Base-by-base conservation (phyloP, 2,329 filamentous ascomycete genomes). In the Fusarium armeniacum region DNA sequence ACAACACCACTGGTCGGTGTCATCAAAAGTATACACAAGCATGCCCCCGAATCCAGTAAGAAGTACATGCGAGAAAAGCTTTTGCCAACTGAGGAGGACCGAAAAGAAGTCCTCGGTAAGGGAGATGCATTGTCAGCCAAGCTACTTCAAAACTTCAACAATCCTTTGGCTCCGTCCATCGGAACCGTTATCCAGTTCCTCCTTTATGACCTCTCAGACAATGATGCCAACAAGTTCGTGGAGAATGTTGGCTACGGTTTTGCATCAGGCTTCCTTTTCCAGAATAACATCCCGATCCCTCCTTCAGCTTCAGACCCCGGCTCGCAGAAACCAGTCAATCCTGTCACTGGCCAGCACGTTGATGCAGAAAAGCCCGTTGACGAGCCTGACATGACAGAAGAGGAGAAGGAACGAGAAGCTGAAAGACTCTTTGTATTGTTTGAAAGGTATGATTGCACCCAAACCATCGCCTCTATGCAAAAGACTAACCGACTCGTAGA, bases 231-330 rank as follows among this genome's bases (percentile, higher is more conserved):
- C 18, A 91, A 85, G 32, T 96, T 98, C 75, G 92, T 98, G 1
- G 86, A 92, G 53, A 98, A 98, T 72, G 93, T 99, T 15, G 96
- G 96, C 0, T 99, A 97, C 76, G 96, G 96, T 0, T 97, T 93
- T 76, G 96, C 96, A 1, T 93, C 94, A 0, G 96, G 96, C 0
- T 97, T 96, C 77, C 83, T 99, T 18, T 91, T 94, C 81, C 91
- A 92, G 67, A 92, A 95, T 67, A 93, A 96, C 58, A 89, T 98
- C 15, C 85, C 90, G 0, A 84, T 97, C 24, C 93, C 94, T 0
- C 85, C 89, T 62, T 89, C 85, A 57, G 87, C 89, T 1, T 81
- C 89, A 12, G 86, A 90, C 71, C 30, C 75, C 70, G 73, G 79
- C 16, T 67, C 71, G 3, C 75, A 73, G 45, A 82, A 79, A 62